Conservation (phyloP, 2,329 filamentous ascomycete genomes). For the Arthrobotrys musiformis region DNA sequence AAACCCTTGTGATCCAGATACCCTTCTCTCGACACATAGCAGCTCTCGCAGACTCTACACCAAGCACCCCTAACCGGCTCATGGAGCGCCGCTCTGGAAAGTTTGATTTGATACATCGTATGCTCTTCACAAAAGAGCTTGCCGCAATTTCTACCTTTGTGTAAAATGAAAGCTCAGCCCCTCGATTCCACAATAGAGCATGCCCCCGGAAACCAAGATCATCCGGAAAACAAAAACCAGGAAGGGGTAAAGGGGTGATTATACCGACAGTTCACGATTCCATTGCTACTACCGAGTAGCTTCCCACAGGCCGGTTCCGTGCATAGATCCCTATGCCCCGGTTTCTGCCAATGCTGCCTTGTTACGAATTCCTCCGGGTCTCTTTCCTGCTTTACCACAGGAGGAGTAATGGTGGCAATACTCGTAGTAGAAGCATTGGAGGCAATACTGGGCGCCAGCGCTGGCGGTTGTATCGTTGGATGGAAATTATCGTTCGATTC, state of each 20-base stretch:
- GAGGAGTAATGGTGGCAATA: constrained; percentile 61
- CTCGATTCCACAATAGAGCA: background rate
- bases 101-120: constrained; percentile 99
- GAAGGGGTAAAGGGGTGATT: constrained; percentile 19
- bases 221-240: background rate
- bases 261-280: constrained; percentile 80
- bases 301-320: constrained; percentile 88
- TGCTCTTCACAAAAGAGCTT: constrained; percentile 95
- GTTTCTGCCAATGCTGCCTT: constrained; percentile 86
- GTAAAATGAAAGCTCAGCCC: constrained; percentile 32
- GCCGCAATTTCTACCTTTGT: constrained; percentile 77
- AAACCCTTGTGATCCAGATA: constrained; percentile 85
- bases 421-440: constrained; percentile 59
- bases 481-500: constrained; percentile 77
- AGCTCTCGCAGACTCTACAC: constrained; percentile 98
- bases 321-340: constrained; percentile 79
- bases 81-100: constrained; percentile 86
- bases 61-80: constrained; percentile 90
- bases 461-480: constrained; percentile 61
- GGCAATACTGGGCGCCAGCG: constrained; percentile 60
- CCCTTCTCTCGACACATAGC: constrained; percentile 93
- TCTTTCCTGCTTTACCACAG: constrained; percentile 60
- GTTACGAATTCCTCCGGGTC: constrained; percentile 93
- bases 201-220: background rate
- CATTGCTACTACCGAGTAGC: constrained; percentile 79